Conservation (phyloP, 2,329 filamentous ascomycete genomes). For the Fusarium multiceps region DNA sequence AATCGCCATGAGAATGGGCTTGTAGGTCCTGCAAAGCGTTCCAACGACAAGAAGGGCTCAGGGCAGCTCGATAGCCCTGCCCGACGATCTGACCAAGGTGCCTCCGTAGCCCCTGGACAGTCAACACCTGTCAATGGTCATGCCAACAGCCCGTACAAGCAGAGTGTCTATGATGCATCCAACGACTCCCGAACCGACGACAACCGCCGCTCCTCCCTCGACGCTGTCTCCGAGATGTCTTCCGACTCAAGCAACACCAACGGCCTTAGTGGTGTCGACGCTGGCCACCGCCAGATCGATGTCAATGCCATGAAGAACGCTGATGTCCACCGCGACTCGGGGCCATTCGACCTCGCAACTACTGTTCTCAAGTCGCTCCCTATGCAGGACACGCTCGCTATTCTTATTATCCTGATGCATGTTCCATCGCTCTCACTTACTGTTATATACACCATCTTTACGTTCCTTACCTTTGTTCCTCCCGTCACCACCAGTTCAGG, state of each 20-base stretch:
- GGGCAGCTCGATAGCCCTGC: conserved; percentile 56
- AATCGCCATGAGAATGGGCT: conserved; percentile 88
- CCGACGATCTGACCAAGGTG: conserved; percentile 49
- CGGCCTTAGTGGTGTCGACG: conserved; percentile 55
- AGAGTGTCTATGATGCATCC: conserved; percentile 48
- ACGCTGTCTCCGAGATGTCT: conserved; percentile 64
- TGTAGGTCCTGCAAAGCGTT: conserved; percentile 67
- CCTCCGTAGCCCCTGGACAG: conserved; percentile 48
- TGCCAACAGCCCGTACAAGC: conserved; percentile 53
- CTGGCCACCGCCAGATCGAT: conserved; percentile 73
- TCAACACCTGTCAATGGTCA: conserved; percentile 45
- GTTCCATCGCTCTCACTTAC: conserved; percentile 89
- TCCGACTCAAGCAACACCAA: conserved; percentile 63
- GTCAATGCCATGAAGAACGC: conserved; percentile 76
- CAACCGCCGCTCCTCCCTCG: conserved; percentile 61
- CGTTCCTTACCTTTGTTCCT: conserved; percentile 90
- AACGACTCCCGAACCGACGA: conserved; percentile 58
- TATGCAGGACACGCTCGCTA: conserved; percentile 93
- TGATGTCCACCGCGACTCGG: conserved; percentile 75
- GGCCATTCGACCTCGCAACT: conserved; percentile 79
- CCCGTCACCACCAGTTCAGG: conserved; percentile 82
- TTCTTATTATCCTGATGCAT: conserved; percentile 94
- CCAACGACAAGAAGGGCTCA: conserved; percentile 59
- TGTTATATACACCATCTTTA: conserved; percentile 91
- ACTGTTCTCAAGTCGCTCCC: conserved; percentile 92